Percentiles rank a stretch among this genome's conserved stretches.
Conservation (phyloP, 2,329 filamentous ascomycete genomes). For the Uncinocarpus reesii region DNA sequence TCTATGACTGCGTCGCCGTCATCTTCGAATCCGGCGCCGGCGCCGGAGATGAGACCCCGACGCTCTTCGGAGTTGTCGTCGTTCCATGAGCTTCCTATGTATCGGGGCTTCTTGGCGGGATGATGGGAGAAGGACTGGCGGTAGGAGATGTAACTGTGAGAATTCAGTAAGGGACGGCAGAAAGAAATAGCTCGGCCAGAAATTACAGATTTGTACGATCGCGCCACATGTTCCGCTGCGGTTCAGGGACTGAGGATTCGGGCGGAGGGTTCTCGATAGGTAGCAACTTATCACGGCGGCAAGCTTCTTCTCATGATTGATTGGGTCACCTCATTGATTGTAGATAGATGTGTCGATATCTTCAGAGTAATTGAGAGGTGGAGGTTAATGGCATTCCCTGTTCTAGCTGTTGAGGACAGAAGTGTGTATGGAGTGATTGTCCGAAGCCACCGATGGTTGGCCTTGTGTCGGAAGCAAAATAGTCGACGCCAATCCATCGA, state of each 20-base stretch:
- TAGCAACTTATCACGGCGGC: slow-evolving; percentile 3
- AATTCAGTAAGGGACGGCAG: slow-evolving; percentile 15
- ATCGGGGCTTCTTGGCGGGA: slow-evolving; percentile 72
- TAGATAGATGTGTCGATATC: neutral
- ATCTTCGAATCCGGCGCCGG: slow-evolving; percentile 47
- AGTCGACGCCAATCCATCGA: too few species aligned
- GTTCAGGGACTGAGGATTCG: neutral
- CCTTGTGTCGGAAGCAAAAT: too few species aligned
- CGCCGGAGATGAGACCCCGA: slow-evolving; percentile 73
- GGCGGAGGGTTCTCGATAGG: neutral
- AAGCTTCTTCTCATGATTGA: slow-evolving; percentile 3
- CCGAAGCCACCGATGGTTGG: too few species aligned
- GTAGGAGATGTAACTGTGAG: slow-evolving; percentile 84
- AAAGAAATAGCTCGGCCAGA: neutral
- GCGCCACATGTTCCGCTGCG: slow-evolving; percentile 69
- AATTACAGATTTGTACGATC: slow-evolving; percentile 93
- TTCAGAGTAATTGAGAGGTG: neutral
- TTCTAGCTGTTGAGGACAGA: neutral
- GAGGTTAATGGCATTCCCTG: neutral
- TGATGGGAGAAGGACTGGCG: slow-evolving; percentile 97
- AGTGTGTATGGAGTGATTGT: too few species aligned
- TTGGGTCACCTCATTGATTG: neutral
- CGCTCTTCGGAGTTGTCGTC: slow-evolving; percentile 51
- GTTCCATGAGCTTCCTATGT: slow-evolving; percentile 48
- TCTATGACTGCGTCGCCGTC: slow-evolving; percentile 93